phyloP scores from a whole-genome alignment of 2,329 filamentous ascomycete species.

The Penicillium sp. region DNA sequence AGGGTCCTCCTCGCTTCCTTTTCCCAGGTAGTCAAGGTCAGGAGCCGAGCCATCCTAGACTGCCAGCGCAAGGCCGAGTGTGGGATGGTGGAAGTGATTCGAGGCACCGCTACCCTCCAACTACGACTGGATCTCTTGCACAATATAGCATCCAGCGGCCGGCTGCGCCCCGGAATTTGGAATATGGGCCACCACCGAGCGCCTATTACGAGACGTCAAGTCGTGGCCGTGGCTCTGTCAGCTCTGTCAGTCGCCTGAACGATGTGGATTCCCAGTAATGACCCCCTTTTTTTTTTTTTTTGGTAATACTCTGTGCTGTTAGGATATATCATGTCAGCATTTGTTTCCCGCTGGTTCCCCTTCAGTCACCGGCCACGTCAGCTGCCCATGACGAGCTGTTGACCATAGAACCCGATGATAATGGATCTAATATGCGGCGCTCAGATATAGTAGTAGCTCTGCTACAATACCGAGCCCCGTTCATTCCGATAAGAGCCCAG shows the following conservation, averaged over 20 bases:
- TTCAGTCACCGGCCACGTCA: background rate
- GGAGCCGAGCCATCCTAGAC: constrained; percentile 24
- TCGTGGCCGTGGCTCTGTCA: constrained; percentile 30
- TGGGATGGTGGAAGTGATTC: constrained; percentile 26
- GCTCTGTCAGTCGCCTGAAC: constrained; percentile 30
- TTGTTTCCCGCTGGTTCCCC: background rate
- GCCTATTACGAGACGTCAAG: constrained; percentile 30
- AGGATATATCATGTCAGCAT: background rate
- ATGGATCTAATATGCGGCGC: constrained; percentile 24
- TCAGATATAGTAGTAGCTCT: constrained; percentile 34
- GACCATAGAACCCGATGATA: background rate
- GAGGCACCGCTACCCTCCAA: constrained; percentile 30
- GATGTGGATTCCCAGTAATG: constrained; percentile 42
- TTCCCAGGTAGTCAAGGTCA: constrained; percentile 26
- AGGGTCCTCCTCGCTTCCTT: constrained; percentile 33
- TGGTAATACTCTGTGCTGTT: background rate
- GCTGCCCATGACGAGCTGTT: background rate
- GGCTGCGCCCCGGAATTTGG: constrained; percentile 19
- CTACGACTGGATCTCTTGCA: constrained; percentile 24
- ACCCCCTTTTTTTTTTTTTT: constrained; percentile 19
- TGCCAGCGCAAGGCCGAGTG: constrained; percentile 24
- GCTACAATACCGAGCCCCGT: constrained; percentile 35
- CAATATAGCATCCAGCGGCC: constrained; percentile 27
- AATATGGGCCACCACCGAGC: constrained; percentile 23
- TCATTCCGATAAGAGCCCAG: constrained; percentile 34